Conservation (phyloP, 2,329 filamentous ascomycete species). For the Hypoxylon sp. region DNA sequence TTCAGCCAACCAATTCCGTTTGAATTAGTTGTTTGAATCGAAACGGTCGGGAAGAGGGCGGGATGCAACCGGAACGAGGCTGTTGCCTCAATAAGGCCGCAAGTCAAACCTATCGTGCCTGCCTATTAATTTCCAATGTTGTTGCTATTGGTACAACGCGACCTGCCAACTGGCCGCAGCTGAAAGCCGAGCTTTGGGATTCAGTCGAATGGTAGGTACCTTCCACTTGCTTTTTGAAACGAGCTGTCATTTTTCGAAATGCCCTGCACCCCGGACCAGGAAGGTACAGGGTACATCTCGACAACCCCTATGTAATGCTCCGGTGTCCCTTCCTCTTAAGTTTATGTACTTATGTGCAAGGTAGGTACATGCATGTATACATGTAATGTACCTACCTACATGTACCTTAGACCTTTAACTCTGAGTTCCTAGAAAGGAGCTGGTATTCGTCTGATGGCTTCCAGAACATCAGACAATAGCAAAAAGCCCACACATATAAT, state of each 20-base stretch:
- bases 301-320: background rate
- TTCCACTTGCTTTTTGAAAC: background rate
- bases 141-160: conserved; percentile 6
- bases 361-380: too few species aligned
- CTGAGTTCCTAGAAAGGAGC: too few species aligned
- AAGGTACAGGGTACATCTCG: background rate
- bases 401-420: too few species aligned
- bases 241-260: background rate
- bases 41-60: background rate
- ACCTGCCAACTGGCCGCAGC: conserved; percentile 10
- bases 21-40: conserved; percentile 19
- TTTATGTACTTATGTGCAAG: background rate
- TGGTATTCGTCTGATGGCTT: too few species aligned
- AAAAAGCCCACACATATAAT: too few species aligned
- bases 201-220: background rate
- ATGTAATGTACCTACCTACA: too few species aligned
- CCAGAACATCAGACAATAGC: too few species aligned
- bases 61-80: conserved; percentile 18
- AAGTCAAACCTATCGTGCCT: conserved; percentile 12
- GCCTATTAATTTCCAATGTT: conserved; percentile 1
- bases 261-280: background rate
- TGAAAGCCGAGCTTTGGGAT: background rate
- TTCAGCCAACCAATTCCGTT: conserved; percentile 28
- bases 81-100: conserved; percentile 3
- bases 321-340: background rate